These are phyloP conservation scores for Quercus mongolica DNA, from an alignment of 306 rosid genomes.

Conservation along the genomic window DNA sequence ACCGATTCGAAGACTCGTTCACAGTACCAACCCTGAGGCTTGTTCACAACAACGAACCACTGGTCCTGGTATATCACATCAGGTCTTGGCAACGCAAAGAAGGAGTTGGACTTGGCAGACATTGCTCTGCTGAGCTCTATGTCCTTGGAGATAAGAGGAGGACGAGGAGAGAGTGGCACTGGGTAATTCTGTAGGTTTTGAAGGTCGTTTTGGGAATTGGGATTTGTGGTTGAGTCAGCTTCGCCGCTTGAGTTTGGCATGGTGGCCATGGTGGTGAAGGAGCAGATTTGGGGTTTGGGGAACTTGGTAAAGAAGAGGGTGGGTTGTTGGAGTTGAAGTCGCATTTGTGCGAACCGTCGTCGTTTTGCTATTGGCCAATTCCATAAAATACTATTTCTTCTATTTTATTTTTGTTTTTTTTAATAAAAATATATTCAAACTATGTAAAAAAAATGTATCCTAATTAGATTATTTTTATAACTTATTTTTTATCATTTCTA, in stretches of 20 bases:
- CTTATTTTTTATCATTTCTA: no score
- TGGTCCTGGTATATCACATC: constrained; percentile 63
- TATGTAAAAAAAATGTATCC: no score
- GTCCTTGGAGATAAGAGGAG: constrained; percentile 65
- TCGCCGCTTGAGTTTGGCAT: constrained; percentile 21
- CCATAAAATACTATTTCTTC: no score
- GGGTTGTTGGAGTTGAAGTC: constrained; percentile 1
- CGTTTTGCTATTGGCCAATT: neutral
- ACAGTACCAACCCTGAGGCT: constrained; percentile 80
- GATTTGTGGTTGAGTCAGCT: constrained; percentile 7
- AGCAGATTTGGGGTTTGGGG: constrained; percentile 20
- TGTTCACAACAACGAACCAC: constrained; percentile 69
- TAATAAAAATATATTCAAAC: no score
- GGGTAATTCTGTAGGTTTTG: constrained; percentile 40
- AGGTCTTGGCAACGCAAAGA: constrained; percentile 38
- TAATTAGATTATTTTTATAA: no score
- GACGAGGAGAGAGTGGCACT: constrained; percentile 66
- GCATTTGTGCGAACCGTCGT: neutral
- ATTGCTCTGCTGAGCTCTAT: constrained; percentile 69
- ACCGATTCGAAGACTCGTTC: constrained; percentile 60
- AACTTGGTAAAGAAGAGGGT: neutral
- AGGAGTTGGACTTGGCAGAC: constrained; percentile 67
- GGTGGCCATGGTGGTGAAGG: neutral
- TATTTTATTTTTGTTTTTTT: no score
- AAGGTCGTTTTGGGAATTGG: constrained; percentile 33